Evolutionary conservation across 768 basidiomycete species (phyloP).

Genomic region (Russula compacta): DNA sequence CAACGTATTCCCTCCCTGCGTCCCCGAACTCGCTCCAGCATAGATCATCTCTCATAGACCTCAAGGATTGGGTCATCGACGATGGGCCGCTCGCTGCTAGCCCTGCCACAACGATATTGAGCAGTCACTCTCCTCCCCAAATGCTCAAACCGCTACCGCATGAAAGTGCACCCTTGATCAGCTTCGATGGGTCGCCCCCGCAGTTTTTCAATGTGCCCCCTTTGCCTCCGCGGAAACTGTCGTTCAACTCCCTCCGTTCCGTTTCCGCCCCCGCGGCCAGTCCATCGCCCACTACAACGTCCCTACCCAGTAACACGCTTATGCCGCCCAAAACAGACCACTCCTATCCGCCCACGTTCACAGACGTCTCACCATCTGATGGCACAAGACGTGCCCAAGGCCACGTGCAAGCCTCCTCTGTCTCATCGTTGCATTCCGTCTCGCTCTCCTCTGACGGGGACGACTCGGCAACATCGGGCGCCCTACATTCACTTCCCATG

Average conservation of each 20-base stretch:
- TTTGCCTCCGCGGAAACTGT: slow-evolving; percentile 54
- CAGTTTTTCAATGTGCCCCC: slow-evolving; percentile 37
- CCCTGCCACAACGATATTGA: not conserved
- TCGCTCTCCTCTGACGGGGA: slow-evolving; percentile 58
- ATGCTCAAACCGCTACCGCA: slow-evolving; percentile 4
- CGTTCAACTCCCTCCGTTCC: slow-evolving; percentile 35
- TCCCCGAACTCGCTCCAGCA: slow-evolving; percentile 7
- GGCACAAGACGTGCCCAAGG: slow-evolving; percentile 29
- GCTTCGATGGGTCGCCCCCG: slow-evolving; percentile 38
- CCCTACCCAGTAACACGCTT: slow-evolving; percentile 34
- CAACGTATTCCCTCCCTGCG: slow-evolving; percentile 9
- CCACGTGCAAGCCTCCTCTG: slow-evolving; percentile 54
- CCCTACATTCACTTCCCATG: slow-evolving; percentile 30
- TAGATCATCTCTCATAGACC: slow-evolving; percentile 54
- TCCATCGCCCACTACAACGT: slow-evolving; percentile 25
- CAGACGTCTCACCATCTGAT: slow-evolving; percentile 27
- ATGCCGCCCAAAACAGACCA: slow-evolving; percentile 36
- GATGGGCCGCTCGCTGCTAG: slow-evolving; percentile 32
- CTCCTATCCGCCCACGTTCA: slow-evolving; percentile 37
- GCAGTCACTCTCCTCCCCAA: not conserved
- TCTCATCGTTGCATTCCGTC: slow-evolving; percentile 73
- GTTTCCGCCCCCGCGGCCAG: slow-evolving; percentile 40
- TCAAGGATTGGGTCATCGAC: slow-evolving; percentile 63
- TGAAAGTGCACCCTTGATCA: slow-evolving; percentile 38
- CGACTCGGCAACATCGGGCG: slow-evolving; percentile 15